phyloP scores from a whole-genome alignment of 495 filamentous ascomycete species.

The Annulohypoxylon nitens region DNA sequence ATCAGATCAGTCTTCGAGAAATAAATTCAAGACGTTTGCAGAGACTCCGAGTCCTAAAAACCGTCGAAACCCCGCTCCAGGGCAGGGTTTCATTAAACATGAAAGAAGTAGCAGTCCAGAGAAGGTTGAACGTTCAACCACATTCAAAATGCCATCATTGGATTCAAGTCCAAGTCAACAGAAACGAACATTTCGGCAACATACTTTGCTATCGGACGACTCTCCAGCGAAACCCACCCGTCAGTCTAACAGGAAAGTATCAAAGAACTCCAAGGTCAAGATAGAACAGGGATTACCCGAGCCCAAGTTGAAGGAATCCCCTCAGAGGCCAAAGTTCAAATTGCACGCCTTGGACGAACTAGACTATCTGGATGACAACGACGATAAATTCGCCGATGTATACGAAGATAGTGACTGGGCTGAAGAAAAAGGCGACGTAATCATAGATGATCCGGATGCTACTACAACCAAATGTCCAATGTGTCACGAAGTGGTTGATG shows the following conservation, averaged over 20 bases:
- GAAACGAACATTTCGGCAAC: slow-evolving; percentile 13
- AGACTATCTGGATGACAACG: slow-evolving; percentile 35
- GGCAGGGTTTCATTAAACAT: slow-evolving; percentile 19
- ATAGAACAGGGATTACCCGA: slow-evolving; percentile 18
- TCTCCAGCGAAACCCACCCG: slow-evolving; percentile 19
- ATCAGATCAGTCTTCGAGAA: slow-evolving; percentile 17
- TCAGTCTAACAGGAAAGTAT: not conserved
- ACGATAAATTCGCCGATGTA: slow-evolving; percentile 35
- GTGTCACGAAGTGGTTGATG: slow-evolving; percentile 72
- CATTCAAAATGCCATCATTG: slow-evolving; percentile 12
- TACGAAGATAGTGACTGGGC: slow-evolving; percentile 31
- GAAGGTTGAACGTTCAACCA: not conserved
- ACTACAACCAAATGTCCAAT: slow-evolving; percentile 69
- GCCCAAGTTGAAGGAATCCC: slow-evolving; percentile 24
- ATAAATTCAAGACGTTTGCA: slow-evolving; percentile 2
- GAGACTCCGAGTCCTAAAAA: slow-evolving; percentile 14
- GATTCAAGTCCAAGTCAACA: slow-evolving; percentile 28
- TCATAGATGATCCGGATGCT: slow-evolving; percentile 14
- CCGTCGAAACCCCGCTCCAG: slow-evolving; percentile 4
- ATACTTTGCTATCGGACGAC: slow-evolving; percentile 3
- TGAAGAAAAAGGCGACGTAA: slow-evolving; percentile 36
- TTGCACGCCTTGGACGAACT: slow-evolving; percentile 44
- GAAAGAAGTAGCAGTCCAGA: slow-evolving; percentile 28
- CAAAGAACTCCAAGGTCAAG: slow-evolving; percentile 28
- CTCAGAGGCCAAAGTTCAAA: slow-evolving; percentile 45